Percentiles rank a stretch among this genome's conserved stretches.
phyloP scores from a whole-genome alignment of 768 basidiomycete genomes.

The Mycena rosella region DNA sequence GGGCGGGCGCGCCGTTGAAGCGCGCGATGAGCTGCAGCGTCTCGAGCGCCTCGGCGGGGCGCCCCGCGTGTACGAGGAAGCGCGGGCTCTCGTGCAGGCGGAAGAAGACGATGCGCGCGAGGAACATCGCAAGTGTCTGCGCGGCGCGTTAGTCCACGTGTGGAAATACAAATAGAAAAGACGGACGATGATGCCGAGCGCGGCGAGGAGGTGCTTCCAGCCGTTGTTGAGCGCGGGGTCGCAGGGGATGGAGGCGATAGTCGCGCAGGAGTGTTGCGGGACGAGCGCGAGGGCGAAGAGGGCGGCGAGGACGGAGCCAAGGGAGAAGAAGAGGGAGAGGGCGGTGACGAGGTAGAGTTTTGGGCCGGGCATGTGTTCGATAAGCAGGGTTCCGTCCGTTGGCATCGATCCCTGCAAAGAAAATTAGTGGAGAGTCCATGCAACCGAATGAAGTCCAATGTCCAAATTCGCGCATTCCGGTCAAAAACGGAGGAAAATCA shows the following conservation, averaged over 20 bases:
- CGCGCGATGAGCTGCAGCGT: conserved; percentile 86
- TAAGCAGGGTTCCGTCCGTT: conserved; percentile 92
- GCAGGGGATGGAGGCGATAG: conserved; percentile 60
- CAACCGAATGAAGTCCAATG: background rate
- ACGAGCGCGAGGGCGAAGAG: conserved; percentile 84
- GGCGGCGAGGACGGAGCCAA: conserved; percentile 90
- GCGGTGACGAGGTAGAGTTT: conserved; percentile 94
- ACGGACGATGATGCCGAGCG: conserved; percentile 87
- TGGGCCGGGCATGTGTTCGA: conserved; percentile 94
- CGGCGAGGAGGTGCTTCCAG: conserved; percentile 88
- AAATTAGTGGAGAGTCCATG: conserved; percentile 2
- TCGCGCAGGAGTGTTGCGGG: conserved; percentile 79
- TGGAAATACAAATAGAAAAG: conserved; percentile 19
- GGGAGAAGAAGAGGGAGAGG: conserved; percentile 94
- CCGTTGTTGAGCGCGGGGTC: conserved; percentile 83
- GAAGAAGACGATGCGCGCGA: conserved; percentile 91
- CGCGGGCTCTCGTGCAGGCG: conserved; percentile 94
- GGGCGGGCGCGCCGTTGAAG: conserved; percentile 80
- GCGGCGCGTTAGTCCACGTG: conserved; percentile 28
- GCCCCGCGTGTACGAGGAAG: conserved; percentile 90
- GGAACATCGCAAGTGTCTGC: conserved; percentile 90
- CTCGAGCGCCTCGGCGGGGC: conserved; percentile 86
- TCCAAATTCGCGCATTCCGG: too few relatives aligned
- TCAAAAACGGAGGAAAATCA: background rate
- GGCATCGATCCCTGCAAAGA: conserved; percentile 88